Evolutionary conservation across 2,329 filamentous ascomycete species (phyloP).

Genomic region (Tolypocladium paradoxum): DNA sequence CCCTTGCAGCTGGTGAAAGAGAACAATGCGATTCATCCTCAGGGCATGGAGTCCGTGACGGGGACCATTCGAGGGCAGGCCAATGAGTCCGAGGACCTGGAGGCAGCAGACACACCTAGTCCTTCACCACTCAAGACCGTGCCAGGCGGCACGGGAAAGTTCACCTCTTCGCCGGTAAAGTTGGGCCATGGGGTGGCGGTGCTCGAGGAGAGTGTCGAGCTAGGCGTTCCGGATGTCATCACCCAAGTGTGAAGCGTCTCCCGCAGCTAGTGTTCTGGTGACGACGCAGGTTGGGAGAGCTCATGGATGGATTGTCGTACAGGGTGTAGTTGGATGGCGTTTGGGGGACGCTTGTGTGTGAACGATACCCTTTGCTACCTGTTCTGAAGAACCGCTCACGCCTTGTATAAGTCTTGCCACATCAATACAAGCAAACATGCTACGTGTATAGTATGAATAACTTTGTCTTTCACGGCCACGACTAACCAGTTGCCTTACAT

Average conservation of each 20-base stretch:
- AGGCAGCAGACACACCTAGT: neutral
- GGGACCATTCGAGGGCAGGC: neutral
- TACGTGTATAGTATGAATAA: neutral
- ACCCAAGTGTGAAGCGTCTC: constrained; percentile 14
- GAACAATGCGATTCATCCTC: neutral
- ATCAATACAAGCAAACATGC: neutral
- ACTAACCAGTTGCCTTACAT: too few relatives aligned
- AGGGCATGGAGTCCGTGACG: neutral
- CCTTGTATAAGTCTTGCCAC: neutral
- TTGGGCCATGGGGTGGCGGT: constrained; percentile 43
- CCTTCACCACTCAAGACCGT: neutral
- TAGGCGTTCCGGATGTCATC: constrained; percentile 33
- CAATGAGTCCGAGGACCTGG: neutral
- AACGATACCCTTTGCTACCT: neutral
- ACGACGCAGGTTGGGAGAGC: neutral
- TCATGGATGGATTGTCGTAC: neutral
- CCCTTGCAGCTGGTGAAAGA: neutral
- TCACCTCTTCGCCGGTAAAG: constrained; percentile 23
- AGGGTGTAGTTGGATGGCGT: neutral
- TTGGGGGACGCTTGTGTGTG: neutral
- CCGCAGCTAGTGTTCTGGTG: neutral
- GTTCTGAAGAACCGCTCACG: neutral
- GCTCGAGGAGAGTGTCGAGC: constrained; percentile 43
- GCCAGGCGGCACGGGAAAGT: neutral
- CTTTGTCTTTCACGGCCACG: neutral